Conservation (phyloP, 371 early-diverging fungal genomes). For the Chytridium lagenaria region DNA sequence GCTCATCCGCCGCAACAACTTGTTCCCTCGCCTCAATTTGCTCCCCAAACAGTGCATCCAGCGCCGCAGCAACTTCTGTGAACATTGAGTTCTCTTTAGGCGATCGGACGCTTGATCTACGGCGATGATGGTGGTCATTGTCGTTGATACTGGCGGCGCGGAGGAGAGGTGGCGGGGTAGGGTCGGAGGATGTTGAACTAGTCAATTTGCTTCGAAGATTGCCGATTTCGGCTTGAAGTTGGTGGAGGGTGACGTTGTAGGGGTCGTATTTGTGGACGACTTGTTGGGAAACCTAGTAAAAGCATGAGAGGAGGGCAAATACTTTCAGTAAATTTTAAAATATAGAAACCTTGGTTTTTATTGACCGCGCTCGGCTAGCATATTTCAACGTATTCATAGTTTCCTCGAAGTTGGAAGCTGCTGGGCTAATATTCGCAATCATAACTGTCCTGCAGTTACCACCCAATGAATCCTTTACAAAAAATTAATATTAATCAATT, state of each 20-base stretch:
- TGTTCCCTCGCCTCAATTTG: slow-evolving; percentile 23
- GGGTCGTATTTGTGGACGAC: slow-evolving; percentile 20
- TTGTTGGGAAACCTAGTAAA: slow-evolving; percentile 23
- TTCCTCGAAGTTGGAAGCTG: slow-evolving; percentile 75
- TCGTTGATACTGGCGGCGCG: background rate
- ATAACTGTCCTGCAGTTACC: slow-evolving; percentile 70
- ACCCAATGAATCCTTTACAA: slow-evolving; percentile 46
- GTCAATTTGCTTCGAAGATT: slow-evolving; percentile 1
- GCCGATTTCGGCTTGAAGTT: slow-evolving; percentile 23
- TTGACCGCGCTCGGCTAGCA: slow-evolving; percentile 81
- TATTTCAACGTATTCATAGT: slow-evolving; percentile 90
- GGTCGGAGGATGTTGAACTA: background rate
- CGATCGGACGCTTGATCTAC: background rate
- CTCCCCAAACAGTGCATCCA: slow-evolving; percentile 27
- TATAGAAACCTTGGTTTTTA: slow-evolving; percentile 61
- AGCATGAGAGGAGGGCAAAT: background rate
- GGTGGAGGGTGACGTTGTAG: slow-evolving; percentile 25
- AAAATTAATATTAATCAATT: background rate
- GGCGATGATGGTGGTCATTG: background rate
- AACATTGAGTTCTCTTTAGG: slow-evolving; percentile 21
- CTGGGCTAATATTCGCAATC: slow-evolving; percentile 84
- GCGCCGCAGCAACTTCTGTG: slow-evolving; percentile 17
- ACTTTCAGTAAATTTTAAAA: slow-evolving; percentile 20
- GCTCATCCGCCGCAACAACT: slow-evolving; percentile 21
- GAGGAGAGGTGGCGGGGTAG: background rate